phyloP scores from a whole-genome alignment of 768 basidiomycete species.

The Mycena galericulata region DNA sequence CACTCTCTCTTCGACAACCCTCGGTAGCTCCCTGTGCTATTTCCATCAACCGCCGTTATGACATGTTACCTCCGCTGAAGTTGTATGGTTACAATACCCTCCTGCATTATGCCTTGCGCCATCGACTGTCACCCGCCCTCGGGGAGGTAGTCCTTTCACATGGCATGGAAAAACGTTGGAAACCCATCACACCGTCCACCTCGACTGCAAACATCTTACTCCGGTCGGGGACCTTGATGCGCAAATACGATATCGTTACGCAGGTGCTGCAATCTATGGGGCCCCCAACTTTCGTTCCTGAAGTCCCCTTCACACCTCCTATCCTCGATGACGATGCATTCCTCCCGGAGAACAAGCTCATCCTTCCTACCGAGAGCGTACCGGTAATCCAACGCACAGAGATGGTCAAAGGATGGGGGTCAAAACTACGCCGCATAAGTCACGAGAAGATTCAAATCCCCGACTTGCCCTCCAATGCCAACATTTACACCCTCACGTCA shows the following conservation, averaged over 20 bases:
- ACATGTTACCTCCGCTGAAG: slow-evolving; percentile 49
- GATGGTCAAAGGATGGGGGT: slow-evolving; percentile 4
- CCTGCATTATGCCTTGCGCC: slow-evolving; percentile 73
- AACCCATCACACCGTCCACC: slow-evolving; percentile 56
- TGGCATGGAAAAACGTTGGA: slow-evolving; percentile 59
- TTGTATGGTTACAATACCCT: slow-evolving; percentile 68
- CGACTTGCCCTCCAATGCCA: slow-evolving; percentile 41
- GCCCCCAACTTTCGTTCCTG: neutral
- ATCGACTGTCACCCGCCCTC: slow-evolving; percentile 62
- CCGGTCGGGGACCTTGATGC: slow-evolving; percentile 64
- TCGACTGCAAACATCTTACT: slow-evolving; percentile 71
- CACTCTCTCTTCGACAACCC: slow-evolving; percentile 37
- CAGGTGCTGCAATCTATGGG: slow-evolving; percentile 50
- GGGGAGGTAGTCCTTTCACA: slow-evolving; percentile 65
- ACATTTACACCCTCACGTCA: slow-evolving; percentile 62
- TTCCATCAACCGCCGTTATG: slow-evolving; percentile 19
- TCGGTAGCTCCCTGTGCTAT: slow-evolving; percentile 31
- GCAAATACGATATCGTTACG: slow-evolving; percentile 55
- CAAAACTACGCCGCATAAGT: slow-evolving; percentile 4
- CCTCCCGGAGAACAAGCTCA: neutral
- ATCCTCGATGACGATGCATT: slow-evolving; percentile 4
- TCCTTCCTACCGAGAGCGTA: neutral
- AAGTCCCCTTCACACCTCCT: slow-evolving; percentile 11
- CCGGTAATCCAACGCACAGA: slow-evolving; percentile 2
- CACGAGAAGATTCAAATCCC: slow-evolving; percentile 23